Conservation (phyloP, 78 protist species). For the Polysphondylium violaceum region DNA sequence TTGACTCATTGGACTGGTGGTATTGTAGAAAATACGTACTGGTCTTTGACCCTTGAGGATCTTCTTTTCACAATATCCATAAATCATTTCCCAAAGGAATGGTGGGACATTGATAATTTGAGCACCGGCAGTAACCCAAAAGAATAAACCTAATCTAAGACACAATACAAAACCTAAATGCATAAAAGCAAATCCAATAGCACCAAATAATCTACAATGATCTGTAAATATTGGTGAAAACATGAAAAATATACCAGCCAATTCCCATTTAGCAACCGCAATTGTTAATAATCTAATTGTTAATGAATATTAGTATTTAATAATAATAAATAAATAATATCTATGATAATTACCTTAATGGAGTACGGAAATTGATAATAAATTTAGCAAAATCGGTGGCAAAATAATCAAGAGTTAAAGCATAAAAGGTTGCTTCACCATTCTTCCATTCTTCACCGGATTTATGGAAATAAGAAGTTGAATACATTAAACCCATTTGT, state of each 20-base stretch:
- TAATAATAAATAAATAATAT: not conserved
- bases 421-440: constrained; percentile 74
- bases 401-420: constrained; percentile 37
- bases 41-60: constrained; percentile 45
- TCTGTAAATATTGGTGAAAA: constrained; percentile 45
- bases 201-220: constrained; percentile 41
- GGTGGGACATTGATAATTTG: constrained; percentile 39
- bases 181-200: constrained; percentile 45
- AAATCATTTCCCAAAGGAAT: constrained; percentile 38
- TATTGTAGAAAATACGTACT: constrained; percentile 24
- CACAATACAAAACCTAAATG: constrained; percentile 58
- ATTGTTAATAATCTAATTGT: constrained; percentile 28
- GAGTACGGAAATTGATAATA: constrained; percentile 17
- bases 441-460: constrained; percentile 63
- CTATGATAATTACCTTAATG: constrained; percentile 2
- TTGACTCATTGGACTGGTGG: constrained; percentile 37
- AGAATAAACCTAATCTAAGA: constrained; percentile 56
- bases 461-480: constrained; percentile 48
- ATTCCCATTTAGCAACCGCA: constrained; percentile 73
- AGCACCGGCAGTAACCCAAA: constrained; percentile 63
- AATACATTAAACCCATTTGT: constrained; percentile 70
- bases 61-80: constrained; percentile 26
- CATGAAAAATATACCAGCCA: constrained; percentile 31
- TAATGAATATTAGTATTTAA: not conserved
- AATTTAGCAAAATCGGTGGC: constrained; percentile 46